Conservation (phyloP, 2,329 filamentous ascomycete species). For the Penicillium sp. region DNA sequence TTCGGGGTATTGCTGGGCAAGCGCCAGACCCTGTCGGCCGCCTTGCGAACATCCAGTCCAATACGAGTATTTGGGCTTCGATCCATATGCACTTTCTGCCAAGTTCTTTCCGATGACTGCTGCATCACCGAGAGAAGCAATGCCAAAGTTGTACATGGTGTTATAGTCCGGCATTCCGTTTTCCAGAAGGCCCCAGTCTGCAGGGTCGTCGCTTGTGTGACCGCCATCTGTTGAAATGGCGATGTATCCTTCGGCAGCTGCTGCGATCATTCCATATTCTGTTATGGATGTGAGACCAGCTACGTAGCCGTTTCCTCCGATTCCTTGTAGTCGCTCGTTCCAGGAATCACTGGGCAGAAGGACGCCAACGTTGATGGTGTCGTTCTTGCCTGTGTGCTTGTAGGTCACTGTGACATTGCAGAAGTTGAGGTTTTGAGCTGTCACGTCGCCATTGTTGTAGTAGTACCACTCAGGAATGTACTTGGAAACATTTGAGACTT, state of each 20-base stretch:
- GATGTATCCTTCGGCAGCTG: background rate
- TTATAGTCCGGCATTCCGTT: background rate
- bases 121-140: slow-evolving; percentile 28
- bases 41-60: slow-evolving; percentile 17
- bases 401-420: slow-evolving; percentile 34
- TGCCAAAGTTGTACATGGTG: background rate
- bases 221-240: background rate
- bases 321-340: background rate
- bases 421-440: slow-evolving; percentile 15
- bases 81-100: slow-evolving; percentile 3
- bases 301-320: background rate
- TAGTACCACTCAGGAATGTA: background rate
- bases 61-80: slow-evolving; percentile 10
- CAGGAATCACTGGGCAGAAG: slow-evolving; percentile 12
- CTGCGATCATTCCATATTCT: background rate
- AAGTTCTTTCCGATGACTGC: slow-evolving; percentile 12
- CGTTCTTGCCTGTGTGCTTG: slow-evolving; percentile 8
- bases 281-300: background rate
- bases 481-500: background rate
- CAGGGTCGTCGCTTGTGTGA: background rate
- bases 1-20: slow-evolving; percentile 51
- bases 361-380: slow-evolving; percentile 26
- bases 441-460: background rate
- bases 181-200: background rate
- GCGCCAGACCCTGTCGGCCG: slow-evolving; percentile 13